Conservation (phyloP, 108 stramenopile genomes). For the Stephanodiscus triporus region DNA sequence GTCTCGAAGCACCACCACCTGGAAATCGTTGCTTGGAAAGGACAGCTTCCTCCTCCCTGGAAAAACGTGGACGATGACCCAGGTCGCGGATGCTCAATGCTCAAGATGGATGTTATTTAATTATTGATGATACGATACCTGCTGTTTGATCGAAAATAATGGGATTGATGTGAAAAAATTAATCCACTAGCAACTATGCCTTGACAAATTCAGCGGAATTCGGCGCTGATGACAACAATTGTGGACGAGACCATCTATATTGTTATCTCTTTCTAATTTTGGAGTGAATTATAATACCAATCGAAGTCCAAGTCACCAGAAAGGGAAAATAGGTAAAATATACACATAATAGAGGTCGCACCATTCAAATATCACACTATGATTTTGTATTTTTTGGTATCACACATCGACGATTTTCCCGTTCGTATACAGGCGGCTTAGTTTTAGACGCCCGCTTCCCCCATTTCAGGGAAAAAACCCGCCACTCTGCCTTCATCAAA, state of each 20-base stretch:
- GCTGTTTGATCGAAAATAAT: constrained; percentile 18
- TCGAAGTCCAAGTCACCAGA: constrained; percentile 14
- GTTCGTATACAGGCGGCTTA: no score
- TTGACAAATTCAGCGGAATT: not conserved
- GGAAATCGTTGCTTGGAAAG: not conserved
- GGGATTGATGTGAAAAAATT: constrained; percentile 4
- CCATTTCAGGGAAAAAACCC: no score
- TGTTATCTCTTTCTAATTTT: constrained; percentile 11
- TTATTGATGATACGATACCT: constrained; percentile 24
- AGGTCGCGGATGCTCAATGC: constrained; percentile 1
- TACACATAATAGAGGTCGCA: no score
- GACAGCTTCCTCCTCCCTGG: not conserved
- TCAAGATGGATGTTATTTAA: constrained; percentile 13
- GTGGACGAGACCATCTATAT: constrained; percentile 21
- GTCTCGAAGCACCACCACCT: no score
- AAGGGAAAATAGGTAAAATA: no score
- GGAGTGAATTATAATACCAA: constrained; percentile 27
- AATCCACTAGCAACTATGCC: constrained; percentile 10
- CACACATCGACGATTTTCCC: no score
- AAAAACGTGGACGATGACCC: not conserved
- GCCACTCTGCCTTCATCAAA: no score
- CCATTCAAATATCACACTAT: no score
- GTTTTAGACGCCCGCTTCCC: no score
- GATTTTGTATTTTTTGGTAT: no score
- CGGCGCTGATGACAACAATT: not conserved